Evolutionary conservation across 768 basidiomycete species (phyloP), one percentile per base, ranked within the genome.

Genomic region (Mycena epipterygia): DNA sequence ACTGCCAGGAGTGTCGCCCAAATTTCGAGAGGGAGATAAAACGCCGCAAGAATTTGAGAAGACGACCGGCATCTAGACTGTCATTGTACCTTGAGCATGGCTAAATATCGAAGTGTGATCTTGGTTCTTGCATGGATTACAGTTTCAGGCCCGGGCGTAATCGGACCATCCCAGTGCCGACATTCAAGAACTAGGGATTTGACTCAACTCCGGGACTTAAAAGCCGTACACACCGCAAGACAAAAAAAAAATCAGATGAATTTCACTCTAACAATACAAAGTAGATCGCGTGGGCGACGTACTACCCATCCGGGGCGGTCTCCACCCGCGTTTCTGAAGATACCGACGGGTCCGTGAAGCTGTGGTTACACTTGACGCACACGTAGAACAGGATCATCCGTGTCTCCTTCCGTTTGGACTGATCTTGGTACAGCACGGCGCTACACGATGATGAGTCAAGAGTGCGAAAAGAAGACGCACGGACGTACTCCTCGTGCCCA

Each of bases 401-500:
- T 1, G 97, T 98, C 78, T 97, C 95, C 76, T 95, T 95, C 64
- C 97, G 92, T 79, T 97, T 97, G 21, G 96, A 98, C 79, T 99
- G 97, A 81, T 98, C 97, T 81, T 98, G 97, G 80, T 93, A 99
- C 78, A 94, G 90, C 6, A 99, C 97, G 58, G 95, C 90, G 77
- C 97, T 99, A 76, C 33, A 32, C 5, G 8, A n/a, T 52, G 23
- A 65, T 64, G 61, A 30, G 55, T 67, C 49, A 65, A 41, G 8
- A 53, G 42, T 60, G 46, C 27, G 51, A 51, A 39, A 52, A 44
- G 53, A 44, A 33, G 48, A 55, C 21, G 41, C 21, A 58, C 32
- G 39, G n/a, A 84, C 93, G 74, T 78, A 96, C 95, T 96, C 95
- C 75, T 93, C 90, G 72, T 93, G 84, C 41, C 91, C 90, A 75